A percentile compares a stretch with the other conserved stretches of the same genome.
phyloP scores from a whole-genome alignment of 2,329 filamentous ascomycete species.

The Apiospora sp. region DNA sequence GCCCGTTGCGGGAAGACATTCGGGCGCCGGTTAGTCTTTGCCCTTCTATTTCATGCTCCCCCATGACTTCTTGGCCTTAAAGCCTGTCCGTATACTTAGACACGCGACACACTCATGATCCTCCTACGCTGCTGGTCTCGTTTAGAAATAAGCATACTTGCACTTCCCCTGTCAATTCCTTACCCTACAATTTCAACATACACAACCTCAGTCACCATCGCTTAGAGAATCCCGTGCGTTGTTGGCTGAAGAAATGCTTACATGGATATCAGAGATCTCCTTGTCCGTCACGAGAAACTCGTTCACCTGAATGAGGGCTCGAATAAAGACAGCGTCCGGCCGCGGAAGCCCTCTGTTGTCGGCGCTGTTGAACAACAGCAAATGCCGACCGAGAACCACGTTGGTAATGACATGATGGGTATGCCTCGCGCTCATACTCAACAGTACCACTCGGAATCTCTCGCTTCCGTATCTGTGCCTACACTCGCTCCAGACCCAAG shows the following conservation, averaged over 20 bases:
- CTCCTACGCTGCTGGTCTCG: slow-evolving; percentile 30
- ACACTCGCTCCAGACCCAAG: slow-evolving; percentile 57
- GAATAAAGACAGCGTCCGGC: slow-evolving; percentile 60
- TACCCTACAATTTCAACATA: not conserved
- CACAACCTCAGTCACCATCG: not conserved
- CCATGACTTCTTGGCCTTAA: slow-evolving; percentile 30
- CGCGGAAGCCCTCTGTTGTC: slow-evolving; percentile 60
- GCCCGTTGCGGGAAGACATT: slow-evolving; percentile 69
- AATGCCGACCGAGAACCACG: slow-evolving; percentile 56
- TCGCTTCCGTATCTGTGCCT: slow-evolving; percentile 47
- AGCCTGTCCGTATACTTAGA: slow-evolving; percentile 25
- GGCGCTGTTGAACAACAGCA: slow-evolving; percentile 50
- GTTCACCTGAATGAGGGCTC: slow-evolving; percentile 67
- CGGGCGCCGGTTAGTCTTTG: slow-evolving; percentile 63
- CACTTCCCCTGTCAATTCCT: not conserved
- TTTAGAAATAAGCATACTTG: not conserved
- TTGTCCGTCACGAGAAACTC: slow-evolving; percentile 70
- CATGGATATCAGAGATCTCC: slow-evolving; percentile 70
- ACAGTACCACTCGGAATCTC: slow-evolving; percentile 52
- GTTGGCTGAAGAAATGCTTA: slow-evolving; percentile 53
- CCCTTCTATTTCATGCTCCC: slow-evolving; percentile 19
- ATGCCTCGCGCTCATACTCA: slow-evolving; percentile 48
- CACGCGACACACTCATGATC: slow-evolving; percentile 28
- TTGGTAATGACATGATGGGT: slow-evolving; percentile 55
- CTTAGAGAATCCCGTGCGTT: not conserved